Conservation (phyloP, 306 rosid species). For the Pterocarpus santalinus region DNA sequence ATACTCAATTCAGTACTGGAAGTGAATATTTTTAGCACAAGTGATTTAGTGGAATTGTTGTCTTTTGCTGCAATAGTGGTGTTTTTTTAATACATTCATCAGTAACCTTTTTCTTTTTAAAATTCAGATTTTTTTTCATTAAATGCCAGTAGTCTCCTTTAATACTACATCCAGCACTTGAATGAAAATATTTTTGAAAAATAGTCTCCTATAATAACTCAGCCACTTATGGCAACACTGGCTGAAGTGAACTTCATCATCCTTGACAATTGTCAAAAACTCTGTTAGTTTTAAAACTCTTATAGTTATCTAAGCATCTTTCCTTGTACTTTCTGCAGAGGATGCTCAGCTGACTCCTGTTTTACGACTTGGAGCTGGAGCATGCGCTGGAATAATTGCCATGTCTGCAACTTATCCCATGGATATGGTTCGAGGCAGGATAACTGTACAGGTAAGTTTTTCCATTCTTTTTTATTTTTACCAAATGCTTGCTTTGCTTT, state of each 20-base stretch:
- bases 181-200: slow-evolving; percentile 13
- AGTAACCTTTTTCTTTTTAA: background rate
- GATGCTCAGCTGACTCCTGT: slow-evolving; percentile 95
- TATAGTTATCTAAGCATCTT: slow-evolving; percentile 22
- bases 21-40: slow-evolving; percentile 15
- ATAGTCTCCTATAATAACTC: background rate
- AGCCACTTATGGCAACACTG: slow-evolving; percentile 8
- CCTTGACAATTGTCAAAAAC: background rate
- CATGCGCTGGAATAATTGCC: slow-evolving; percentile 99
- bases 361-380: slow-evolving; percentile 99
- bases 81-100: slow-evolving; percentile 22
- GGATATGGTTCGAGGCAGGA: slow-evolving; percentile 99
- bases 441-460: slow-evolving; percentile 88
- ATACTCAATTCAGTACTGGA: slow-evolving; percentile 21
- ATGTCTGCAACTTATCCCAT: slow-evolving; percentile 99
- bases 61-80: background rate
- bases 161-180: slow-evolving; percentile 11
- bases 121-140: background rate
- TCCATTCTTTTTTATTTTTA: slow-evolving; percentile 37
- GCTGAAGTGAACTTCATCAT: slow-evolving; percentile 9
- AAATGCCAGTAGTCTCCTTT: slow-evolving; percentile 14
- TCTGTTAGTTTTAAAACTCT: slow-evolving; percentile 1
- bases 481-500: slow-evolving; percentile 27
- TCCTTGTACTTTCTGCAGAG: slow-evolving; percentile 63
- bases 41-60: background rate